Evolutionary conservation across 805 yeast species (phyloP), one percentile per base, ranked within the genome.

Genomic region (Suhomyces pyralidae): DNA sequence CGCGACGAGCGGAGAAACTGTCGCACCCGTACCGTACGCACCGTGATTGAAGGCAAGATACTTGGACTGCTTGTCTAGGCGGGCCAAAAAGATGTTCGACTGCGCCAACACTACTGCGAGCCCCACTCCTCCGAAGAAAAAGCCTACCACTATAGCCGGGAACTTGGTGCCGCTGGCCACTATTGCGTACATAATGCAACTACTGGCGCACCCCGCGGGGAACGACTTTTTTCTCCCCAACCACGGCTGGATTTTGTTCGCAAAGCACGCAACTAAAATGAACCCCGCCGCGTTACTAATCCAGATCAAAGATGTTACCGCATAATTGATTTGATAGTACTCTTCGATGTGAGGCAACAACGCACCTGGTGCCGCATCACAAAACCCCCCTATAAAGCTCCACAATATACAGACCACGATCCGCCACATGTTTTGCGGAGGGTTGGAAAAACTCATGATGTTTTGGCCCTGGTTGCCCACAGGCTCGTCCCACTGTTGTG

Each of bases 1-100:
- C 3, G 86, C 84, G 28, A 84, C 63, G 17, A 88, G 77, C 2
- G 96, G 92, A 2, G 90, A 78, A 1, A 84, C 57, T 45, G 88
- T 83, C 1, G 91, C 89, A 2, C 92, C 91, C 2, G 82, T 58
- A 0, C 96, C 96, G 65, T 86, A 88, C 12, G 75, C 62, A 0
- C 89, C 92, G 68, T 88, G 94, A 53, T 81, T 71, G 24, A 75
- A 65, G 1, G 92, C 88, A 67, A 86, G 74, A 53, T 81, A 73
- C 50, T 78, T 80, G 46, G 86, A 82, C 47, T 82, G 77, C 53
- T 82, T 81, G 22, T 75, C 74, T 36, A 85, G 66, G 52, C 76
- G 65, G 3, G 83, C 68, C 17, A 82, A 54, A 57, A 81, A 82
- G 15, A 82, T 76, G 59, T 82, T 83, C 44, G 73, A 71, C 55